Conservation (phyloP, 2,329 filamentous ascomycete genomes). For the Talaromyces marneffei region DNA sequence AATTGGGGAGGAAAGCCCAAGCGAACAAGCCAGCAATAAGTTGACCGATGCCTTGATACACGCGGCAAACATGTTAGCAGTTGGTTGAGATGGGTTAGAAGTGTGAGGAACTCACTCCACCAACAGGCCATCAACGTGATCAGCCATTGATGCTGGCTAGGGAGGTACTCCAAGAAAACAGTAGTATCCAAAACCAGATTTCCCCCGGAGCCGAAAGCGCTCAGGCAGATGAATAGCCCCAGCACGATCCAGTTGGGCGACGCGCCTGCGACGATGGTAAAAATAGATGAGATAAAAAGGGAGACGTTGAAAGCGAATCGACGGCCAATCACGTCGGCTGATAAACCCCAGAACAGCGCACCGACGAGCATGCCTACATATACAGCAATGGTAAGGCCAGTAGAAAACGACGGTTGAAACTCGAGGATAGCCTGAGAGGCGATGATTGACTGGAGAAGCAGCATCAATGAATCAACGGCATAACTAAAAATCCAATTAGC, state of each 20-base stretch:
- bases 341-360: slow-evolving; percentile 61
- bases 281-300: slow-evolving; percentile 57
- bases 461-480: slow-evolving; percentile 34
- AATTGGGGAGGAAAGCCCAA: slow-evolving; percentile 48
- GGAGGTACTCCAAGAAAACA: slow-evolving; percentile 54
- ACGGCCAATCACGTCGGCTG: slow-evolving; percentile 62
- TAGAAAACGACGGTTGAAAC: slow-evolving; percentile 25
- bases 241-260: slow-evolving; percentile 62
- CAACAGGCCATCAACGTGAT: slow-evolving; percentile 30
- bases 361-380: slow-evolving; percentile 41
- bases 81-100: slow-evolving; percentile 1
- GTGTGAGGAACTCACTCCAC: slow-evolving; percentile 25
- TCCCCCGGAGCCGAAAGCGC: slow-evolving; percentile 59
- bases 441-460: slow-evolving; percentile 34
- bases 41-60: slow-evolving; percentile 39
- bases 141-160: slow-evolving; percentile 58
- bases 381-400: slow-evolving; percentile 36
- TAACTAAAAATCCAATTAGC: slow-evolving; percentile 9
- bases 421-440: slow-evolving; percentile 22
- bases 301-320: slow-evolving; percentile 64
- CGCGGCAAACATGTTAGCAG: not conserved
- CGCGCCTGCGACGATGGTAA: slow-evolving; percentile 60
- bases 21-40: slow-evolving; percentile 50
- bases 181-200: slow-evolving; percentile 60
- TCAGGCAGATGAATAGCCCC: slow-evolving; percentile 57